Evolutionary conservation across 371 early-diverging fungal genomes (phyloP), one percentile per base, ranked within the genome.

Genomic region (Funneliformis caledonium): DNA sequence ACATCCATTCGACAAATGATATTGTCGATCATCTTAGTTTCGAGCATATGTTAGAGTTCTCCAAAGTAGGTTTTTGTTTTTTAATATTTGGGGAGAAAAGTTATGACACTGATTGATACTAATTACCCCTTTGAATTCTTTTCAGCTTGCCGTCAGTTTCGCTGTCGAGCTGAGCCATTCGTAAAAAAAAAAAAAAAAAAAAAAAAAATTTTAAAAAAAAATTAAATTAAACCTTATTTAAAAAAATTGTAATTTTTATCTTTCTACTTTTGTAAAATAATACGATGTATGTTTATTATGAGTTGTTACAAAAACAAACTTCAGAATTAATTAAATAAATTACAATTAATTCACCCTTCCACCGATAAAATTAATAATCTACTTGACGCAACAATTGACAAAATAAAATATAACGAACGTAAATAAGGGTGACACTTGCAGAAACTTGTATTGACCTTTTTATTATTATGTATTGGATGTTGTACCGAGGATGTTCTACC

Each of bases 41-140:
- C 85, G 87, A 91, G 75, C 98, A 98, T 81, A 93, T 96, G 92
- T 89, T 88, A 50, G 92, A 96, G 85, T 96, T 96, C 82, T 88
- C 94, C 61, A 94, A 95, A 88, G 88, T 96, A 64, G 91, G 91
- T 19, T 85, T 93, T 87, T 94, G 93, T n/a, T 91, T 96, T 42
- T 96, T 97, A 26, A 26, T 0, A 26, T 84, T 86, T 52, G 56
- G 14, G 37, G 37, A 96, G 5, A 14, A 69, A 69, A 42, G 4
- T 48, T 22, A 42, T n/a, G 2, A 52, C 16, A n/a, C 26, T 59
- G 47, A 56, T 64, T n/a, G 26, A 45, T 47, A 26, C 26, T 47
- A 19, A 19, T 33, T 42, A 5, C 31, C 37, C 16, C 14, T 48
- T 33, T 37, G 11, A 56, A 6, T 43, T 19, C 14, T 12, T 16